These are phyloP conservation scores for Lentinula boryana DNA, from an alignment of 768 basidiomycete species.

Conservation along the genomic window DNA sequence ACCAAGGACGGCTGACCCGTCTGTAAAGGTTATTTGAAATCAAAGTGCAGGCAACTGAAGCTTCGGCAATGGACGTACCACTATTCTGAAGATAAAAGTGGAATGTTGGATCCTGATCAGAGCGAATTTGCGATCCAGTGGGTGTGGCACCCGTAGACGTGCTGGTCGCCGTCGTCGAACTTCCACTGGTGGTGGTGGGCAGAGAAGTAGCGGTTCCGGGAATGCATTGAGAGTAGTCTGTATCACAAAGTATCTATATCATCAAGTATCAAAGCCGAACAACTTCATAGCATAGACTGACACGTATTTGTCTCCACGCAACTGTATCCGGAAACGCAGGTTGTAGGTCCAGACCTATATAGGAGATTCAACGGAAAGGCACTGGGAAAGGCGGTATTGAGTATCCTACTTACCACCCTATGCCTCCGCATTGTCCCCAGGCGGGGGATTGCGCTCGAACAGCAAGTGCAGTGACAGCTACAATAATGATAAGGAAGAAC, in stretches of 20 bases:
- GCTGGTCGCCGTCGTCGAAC: slow-evolving; percentile 21
- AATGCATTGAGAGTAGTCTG: slow-evolving; percentile 52
- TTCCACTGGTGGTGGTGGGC: slow-evolving; percentile 19
- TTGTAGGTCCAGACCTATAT: slow-evolving; percentile 35
- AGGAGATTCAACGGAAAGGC: background rate
- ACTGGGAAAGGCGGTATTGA: background rate
- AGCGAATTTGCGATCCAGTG: slow-evolving; percentile 45
- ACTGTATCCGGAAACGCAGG: slow-evolving; percentile 36
- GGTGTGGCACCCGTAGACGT: slow-evolving; percentile 27
- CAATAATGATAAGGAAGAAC: background rate
- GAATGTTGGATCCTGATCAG: slow-evolving; percentile 45
- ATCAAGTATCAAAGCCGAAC: background rate
- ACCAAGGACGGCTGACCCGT: slow-evolving; percentile 42
- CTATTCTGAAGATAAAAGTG: slow-evolving; percentile 52
- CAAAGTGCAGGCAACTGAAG: background rate
- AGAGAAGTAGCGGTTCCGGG: slow-evolving; percentile 26
- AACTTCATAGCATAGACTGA: slow-evolving; percentile 11
- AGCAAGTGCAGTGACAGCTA: background rate
- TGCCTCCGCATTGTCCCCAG: slow-evolving; percentile 39
- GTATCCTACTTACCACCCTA: slow-evolving; percentile 24
- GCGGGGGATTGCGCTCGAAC: slow-evolving; percentile 31
- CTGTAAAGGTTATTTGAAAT: slow-evolving; percentile 18
- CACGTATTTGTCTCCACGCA: slow-evolving; percentile 36
- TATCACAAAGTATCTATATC: background rate
- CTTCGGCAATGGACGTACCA: slow-evolving; percentile 22